Conservation (phyloP, 2,329 filamentous ascomycete genomes). For the Ophiognomonia clavigignenti-juglandacearum region DNA sequence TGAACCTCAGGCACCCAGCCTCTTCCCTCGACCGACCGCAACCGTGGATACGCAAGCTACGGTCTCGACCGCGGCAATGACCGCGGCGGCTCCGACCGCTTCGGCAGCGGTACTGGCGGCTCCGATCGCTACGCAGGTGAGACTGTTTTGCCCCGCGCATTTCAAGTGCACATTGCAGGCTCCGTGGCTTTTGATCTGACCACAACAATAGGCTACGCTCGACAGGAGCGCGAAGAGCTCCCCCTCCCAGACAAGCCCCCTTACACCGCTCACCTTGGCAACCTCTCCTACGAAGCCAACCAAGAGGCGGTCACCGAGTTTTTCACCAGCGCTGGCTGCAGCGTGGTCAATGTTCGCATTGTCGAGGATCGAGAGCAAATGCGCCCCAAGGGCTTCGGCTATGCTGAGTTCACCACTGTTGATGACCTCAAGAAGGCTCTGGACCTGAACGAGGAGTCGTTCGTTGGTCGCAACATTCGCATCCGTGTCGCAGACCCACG, state of each 20-base stretch:
- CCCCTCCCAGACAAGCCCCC: conserved; percentile 90
- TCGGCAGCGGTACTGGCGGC: conserved; percentile 19
- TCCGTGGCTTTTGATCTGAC: too few species aligned
- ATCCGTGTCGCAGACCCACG: conserved; percentile 97
- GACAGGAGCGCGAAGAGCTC: conserved; percentile 61
- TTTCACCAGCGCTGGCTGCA: conserved; percentile 64
- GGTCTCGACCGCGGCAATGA: conserved; percentile 25
- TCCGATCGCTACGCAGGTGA: conserved; percentile 21
- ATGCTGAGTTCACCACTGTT: conserved; percentile 85
- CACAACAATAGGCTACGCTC: conserved; percentile 45
- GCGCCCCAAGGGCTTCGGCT: conserved; percentile 96
- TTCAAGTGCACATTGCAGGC: too few species aligned
- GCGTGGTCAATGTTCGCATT: conserved; percentile 86
- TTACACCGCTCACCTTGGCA: conserved; percentile 92
- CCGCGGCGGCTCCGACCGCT: conserved; percentile 23
- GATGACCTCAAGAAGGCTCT: conserved; percentile 92
- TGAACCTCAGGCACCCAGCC: conserved; percentile 49
- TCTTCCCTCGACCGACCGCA: conserved; percentile 46
- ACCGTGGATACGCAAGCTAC: conserved; percentile 27
- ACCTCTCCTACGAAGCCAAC: conserved; percentile 92
- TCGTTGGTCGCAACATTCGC: conserved; percentile 85
- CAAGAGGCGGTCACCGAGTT: conserved; percentile 79
- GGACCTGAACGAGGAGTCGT: conserved; percentile 71
- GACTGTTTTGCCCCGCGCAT: too few species aligned
- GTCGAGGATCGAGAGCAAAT: conserved; percentile 93